Percentiles rank a stretch among this genome's conserved stretches.
Evolutionary conservation across 768 basidiomycete species (phyloP).

Genomic region (Hygrophoropsis aurantiaca): DNA sequence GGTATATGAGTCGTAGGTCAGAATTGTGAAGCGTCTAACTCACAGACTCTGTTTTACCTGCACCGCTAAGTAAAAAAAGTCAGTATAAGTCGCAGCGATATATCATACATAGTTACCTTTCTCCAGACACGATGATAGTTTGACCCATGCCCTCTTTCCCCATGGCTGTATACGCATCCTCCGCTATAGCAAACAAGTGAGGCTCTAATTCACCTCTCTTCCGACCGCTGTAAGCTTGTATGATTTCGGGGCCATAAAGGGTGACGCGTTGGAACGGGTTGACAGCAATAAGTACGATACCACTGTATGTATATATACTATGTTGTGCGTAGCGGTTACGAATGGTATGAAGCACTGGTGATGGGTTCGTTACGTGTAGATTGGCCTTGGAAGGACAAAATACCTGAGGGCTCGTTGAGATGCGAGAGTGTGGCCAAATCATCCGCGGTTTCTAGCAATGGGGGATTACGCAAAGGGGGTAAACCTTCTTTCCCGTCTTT

Average conservation of each 20-base stretch:
- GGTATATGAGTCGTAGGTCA: conserved; percentile 4
- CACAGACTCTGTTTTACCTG: conserved; percentile 98
- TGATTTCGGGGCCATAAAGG: conserved; percentile 95
- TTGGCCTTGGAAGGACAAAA: conserved; percentile 15
- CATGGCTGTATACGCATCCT: conserved; percentile 99
- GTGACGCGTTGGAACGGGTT: conserved; percentile 98
- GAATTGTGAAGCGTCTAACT: conserved; percentile 20
- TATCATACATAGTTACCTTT: conserved; percentile 58
- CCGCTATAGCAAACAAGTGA: conserved; percentile 97
- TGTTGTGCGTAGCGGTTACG: conserved; percentile 95
- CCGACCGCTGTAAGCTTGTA: conserved; percentile 93
- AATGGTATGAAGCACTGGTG: conserved; percentile 90
- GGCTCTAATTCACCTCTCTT: conserved; percentile 95
- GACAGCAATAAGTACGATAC: conserved; percentile 97
- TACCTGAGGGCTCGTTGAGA: conserved; percentile 96
- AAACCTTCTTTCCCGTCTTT: conserved; percentile 77
- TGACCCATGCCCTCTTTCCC: conserved; percentile 90
- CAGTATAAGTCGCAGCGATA: conserved; percentile 9
- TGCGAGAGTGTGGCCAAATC: conserved; percentile 98
- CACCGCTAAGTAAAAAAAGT: conserved; percentile 68
- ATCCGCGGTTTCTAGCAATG: conserved; percentile 93
- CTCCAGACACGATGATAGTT: conserved; percentile 98
- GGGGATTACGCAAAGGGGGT: conserved; percentile 95
- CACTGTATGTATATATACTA: conserved; percentile 98
- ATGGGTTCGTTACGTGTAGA: not conserved